These are phyloP conservation scores for Acacia pycnantha DNA, from an alignment of 331 rosid genomes.

Conservation along the genomic window DNA sequence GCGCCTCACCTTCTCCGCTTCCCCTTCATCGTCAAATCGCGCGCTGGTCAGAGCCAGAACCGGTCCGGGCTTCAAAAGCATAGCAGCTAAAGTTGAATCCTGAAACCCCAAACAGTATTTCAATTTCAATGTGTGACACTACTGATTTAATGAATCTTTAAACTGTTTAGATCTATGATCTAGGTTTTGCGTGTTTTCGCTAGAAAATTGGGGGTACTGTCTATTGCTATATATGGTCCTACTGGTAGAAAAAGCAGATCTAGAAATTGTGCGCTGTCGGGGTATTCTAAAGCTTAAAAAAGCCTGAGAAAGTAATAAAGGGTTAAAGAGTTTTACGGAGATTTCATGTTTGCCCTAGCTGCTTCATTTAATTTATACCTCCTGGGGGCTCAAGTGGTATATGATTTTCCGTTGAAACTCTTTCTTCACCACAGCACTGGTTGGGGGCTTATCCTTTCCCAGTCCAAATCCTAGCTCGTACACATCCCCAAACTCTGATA, in stretches of 20 bases:
- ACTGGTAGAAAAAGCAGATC: slow-evolving; percentile 38
- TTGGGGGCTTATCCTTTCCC: slow-evolving; percentile 72
- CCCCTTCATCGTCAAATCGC: slow-evolving; percentile 35
- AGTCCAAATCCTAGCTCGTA: slow-evolving; percentile 65
- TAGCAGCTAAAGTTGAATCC: slow-evolving; percentile 78
- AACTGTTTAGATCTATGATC: background rate
- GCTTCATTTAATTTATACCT: slow-evolving; percentile 37
- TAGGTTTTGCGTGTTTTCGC: too few species aligned
- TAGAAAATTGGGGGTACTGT: background rate
- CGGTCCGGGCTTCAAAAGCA: slow-evolving; percentile 81
- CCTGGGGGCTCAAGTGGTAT: slow-evolving; percentile 68
- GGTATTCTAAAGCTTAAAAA: slow-evolving; percentile 29
- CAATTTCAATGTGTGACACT: background rate
- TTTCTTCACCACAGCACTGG: slow-evolving; percentile 68
- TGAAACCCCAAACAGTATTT: background rate
- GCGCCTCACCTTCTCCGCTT: slow-evolving; percentile 58
- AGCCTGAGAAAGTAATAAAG: slow-evolving; percentile 20
- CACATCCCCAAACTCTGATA: slow-evolving; percentile 70
- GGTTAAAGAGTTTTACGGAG: slow-evolving; percentile 13
- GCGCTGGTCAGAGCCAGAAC: slow-evolving; percentile 52
- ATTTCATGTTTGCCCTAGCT: slow-evolving; percentile 20
- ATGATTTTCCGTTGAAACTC: slow-evolving; percentile 63
- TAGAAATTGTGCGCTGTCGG: slow-evolving; percentile 35
- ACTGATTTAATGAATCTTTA: background rate
- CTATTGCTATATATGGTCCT: slow-evolving; percentile 24